These are phyloP conservation scores for Corymbia maculata DNA, from an alignment of 345 rosid genomes.

Conservation along the genomic window DNA sequence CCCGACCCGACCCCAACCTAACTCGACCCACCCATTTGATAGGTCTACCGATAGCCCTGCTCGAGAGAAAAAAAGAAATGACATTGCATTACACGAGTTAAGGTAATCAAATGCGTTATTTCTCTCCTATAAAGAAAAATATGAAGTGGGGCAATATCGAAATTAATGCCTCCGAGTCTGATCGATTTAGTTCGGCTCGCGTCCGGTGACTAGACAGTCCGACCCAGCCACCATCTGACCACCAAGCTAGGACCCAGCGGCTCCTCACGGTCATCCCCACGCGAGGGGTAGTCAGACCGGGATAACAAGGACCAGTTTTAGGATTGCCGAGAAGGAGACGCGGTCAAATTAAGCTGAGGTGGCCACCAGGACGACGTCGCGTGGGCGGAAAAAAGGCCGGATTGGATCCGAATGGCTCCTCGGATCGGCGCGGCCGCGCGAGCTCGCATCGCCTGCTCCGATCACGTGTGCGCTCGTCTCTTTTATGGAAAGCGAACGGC, in stretches of 20 bases:
- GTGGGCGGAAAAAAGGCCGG: too few relatives aligned
- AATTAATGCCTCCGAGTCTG: too few relatives aligned
- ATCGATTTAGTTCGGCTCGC: not conserved
- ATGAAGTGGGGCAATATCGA: too few relatives aligned
- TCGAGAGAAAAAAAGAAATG: not conserved
- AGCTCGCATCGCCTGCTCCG: not conserved
- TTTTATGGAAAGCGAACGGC: not conserved
- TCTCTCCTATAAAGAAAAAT: not conserved
- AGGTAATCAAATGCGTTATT: too few relatives aligned
- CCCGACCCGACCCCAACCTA: too few relatives aligned
- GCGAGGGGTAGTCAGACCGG: not conserved
- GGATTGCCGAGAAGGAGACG: not conserved
- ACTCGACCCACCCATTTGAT: too few relatives aligned
- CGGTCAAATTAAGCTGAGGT: not conserved
- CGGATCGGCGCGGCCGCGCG: not conserved
- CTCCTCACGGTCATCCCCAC: not conserved
- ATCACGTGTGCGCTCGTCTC: not conserved
- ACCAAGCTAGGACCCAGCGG: not conserved
- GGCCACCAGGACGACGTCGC: not conserved
- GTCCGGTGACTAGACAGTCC: not conserved
- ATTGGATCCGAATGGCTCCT: too few relatives aligned
- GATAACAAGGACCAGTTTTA: not conserved
- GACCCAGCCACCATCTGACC: not conserved
- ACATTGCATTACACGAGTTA: not conserved
- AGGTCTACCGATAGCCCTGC: not conserved